A percentile compares a stretch with the other conserved stretches of the same genome.
Conservation (phyloP, 208 protist genomes). For the Wallacemonas sp. region DNA sequence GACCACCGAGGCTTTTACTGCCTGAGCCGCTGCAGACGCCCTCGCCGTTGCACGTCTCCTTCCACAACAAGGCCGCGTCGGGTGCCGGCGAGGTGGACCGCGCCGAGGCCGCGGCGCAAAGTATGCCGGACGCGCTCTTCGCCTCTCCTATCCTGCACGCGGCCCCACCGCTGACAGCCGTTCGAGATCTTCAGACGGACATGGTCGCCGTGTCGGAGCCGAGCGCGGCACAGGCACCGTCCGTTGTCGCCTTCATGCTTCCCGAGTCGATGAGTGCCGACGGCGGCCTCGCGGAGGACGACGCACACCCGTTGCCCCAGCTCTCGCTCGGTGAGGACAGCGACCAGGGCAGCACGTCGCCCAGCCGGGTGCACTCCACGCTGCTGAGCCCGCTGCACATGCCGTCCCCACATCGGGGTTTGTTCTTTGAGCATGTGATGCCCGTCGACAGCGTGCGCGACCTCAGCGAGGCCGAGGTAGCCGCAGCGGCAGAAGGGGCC, state of each 20-base stretch:
- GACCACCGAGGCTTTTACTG: background rate
- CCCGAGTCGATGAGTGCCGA: no score
- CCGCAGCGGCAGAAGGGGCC: slow-evolving; percentile 1
- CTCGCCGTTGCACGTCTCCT: background rate
- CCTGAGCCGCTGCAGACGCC: background rate
- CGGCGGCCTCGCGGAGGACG: background rate
- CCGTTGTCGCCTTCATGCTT: background rate
- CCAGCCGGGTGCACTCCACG: background rate
- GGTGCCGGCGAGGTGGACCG: background rate
- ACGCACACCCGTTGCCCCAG: background rate
- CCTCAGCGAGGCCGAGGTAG: slow-evolving; percentile 1
- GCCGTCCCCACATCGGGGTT: slow-evolving; percentile 3
- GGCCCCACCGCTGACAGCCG: slow-evolving; percentile 1
- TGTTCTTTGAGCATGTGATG: slow-evolving; percentile 1
- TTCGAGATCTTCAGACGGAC: no score
- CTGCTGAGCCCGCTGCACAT: slow-evolving; percentile 14
- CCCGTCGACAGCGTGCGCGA: slow-evolving; percentile 12
- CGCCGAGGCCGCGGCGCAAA: background rate
- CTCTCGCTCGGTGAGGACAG: background rate
- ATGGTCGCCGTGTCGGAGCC: no score
- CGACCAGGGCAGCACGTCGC: background rate
- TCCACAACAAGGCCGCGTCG: background rate
- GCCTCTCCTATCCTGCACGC: slow-evolving; percentile 14
- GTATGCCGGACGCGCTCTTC: slow-evolving; percentile 9
- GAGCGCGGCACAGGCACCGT: background rate